Base-by-base conservation (phyloP, 306 rosid genomes). In the Quercus cerris region DNA sequence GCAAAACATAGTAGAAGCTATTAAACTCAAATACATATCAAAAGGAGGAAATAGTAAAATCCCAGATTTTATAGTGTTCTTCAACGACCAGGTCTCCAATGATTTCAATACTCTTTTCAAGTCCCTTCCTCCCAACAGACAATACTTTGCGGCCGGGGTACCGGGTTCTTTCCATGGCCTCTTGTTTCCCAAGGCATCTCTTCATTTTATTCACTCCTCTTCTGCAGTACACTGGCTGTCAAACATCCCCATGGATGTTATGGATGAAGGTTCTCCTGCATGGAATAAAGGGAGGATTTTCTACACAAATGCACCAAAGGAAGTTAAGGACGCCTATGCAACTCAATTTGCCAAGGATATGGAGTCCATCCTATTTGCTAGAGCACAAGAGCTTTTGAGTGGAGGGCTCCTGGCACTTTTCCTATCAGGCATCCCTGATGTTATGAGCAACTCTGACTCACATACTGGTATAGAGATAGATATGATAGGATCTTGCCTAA, bases 51-150 rank as follows among this genome's bases (percentile, higher is more conserved):
- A 18, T 18, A 0, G 25, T 31, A 1, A 12, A 18, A 25, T 27
- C n/a, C 84, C 80, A 15, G 83, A 81, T 14, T 74, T 81, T 14
- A 70, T 22, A 3, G 80, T 84, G 13, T 77, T 84, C 58, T 84
- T 81, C 77, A 81, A 74, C 6, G 78, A 81, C 56, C 85, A 59
- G 8, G 20, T 17, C 6, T 67, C 85, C 12, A 84, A 84, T 77
- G 87, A 84, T 59, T 84, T 84, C 87, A 77, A 77, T 82, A 77
- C 80, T 51, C 85, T 84, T 80, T 81, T 81, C 80, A 78, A 38
- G 66, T 81, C 27, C 0, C 52, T 85, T 56, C 88, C 88, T 4
- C 58, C 63, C 0, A 55, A 74, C 2, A 74, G 78, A 46, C 70
- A 22, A 0, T 81, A 81, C 78, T 61, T 59, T 41, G 88, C 83